Evolutionary conservation across 2,329 filamentous ascomycete species (phyloP).

Genomic region (Zymoseptoria pseudotritici): DNA sequence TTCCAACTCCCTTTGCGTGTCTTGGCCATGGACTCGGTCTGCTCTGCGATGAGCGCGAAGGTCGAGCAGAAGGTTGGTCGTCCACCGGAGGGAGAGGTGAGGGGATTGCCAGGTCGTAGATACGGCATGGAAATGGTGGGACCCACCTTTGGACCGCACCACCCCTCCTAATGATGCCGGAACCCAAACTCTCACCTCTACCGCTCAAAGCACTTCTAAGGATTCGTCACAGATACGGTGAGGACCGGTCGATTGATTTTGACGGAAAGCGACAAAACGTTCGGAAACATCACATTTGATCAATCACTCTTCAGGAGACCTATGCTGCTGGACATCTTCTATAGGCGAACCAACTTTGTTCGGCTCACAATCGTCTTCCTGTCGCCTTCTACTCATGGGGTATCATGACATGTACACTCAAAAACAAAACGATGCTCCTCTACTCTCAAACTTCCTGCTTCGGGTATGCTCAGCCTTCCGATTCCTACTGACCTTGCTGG

Average conservation of each 20-base stretch:
- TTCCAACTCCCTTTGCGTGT: slow-evolving; percentile 21
- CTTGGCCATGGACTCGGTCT: slow-evolving; percentile 8
- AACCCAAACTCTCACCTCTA: neutral
- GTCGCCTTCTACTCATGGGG: neutral
- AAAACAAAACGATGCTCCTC: neutral
- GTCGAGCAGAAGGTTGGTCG: neutral
- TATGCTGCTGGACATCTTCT: neutral
- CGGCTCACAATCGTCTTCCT: neutral
- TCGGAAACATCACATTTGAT: neutral
- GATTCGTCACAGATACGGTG: neutral
- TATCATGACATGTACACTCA: neutral
- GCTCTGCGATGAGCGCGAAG: neutral
- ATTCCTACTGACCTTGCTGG: slow-evolving; percentile 2
- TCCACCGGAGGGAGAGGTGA: neutral
- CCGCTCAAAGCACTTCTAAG: neutral
- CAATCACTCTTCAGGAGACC: neutral
- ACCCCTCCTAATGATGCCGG: neutral
- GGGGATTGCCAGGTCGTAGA: neutral
- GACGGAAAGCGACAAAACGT: neutral
- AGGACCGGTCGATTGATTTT: neutral
- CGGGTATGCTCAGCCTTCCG: neutral
- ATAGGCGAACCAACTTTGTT: neutral
- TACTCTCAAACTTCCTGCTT: too few species aligned
- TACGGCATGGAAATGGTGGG: neutral
- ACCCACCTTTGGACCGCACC: neutral